Evolutionary conservation across 2,329 filamentous ascomycete species (phyloP).

Genomic region (Colletotrichum shisoi): DNA sequence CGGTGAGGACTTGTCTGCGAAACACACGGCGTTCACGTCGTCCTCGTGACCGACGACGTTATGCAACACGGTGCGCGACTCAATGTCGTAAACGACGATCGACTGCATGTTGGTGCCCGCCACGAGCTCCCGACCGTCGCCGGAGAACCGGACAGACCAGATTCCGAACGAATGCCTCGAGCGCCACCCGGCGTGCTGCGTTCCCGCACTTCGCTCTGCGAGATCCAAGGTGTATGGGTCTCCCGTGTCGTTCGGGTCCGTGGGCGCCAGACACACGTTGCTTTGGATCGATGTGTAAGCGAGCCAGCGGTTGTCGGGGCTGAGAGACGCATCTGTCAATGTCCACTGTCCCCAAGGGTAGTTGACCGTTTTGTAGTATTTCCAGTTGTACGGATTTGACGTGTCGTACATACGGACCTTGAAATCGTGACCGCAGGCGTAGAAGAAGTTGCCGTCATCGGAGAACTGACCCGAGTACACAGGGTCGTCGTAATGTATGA

Average conservation of each 20-base stretch:
- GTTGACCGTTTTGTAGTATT: constrained; percentile 87
- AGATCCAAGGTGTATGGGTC: constrained; percentile 85
- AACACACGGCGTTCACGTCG: constrained; percentile 97
- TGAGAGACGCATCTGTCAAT: constrained; percentile 89
- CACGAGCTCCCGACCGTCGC: constrained; percentile 88
- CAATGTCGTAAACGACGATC: constrained; percentile 92
- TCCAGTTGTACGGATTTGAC: constrained; percentile 93
- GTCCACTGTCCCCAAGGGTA: constrained; percentile 95
- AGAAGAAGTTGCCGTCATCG: constrained; percentile 97
- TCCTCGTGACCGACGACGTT: constrained; percentile 79
- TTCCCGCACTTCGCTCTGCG: constrained; percentile 53
- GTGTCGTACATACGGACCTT: constrained; percentile 97
- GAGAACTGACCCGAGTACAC: constrained; percentile 98
- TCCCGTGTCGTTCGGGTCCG: constrained; percentile 80
- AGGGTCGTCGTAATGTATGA: constrained; percentile 84
- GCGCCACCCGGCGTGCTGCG: constrained; percentile 42
- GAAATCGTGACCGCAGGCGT: constrained; percentile 89
- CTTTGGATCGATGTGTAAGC: constrained; percentile 90
- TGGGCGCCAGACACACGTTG: constrained; percentile 84
- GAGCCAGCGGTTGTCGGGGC: constrained; percentile 88
- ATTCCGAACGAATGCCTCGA: constrained; percentile 65
- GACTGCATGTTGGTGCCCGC: constrained; percentile 82
- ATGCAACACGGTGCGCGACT: constrained; percentile 77
- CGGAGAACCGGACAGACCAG: constrained; percentile 91
- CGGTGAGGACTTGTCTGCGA: constrained; percentile 85